A percentile compares a stretch with the other conserved stretches of the same genome.
phyloP scores from a whole-genome alignment of 371 early-diverging fungal species.

The Mucor saturninus region DNA sequence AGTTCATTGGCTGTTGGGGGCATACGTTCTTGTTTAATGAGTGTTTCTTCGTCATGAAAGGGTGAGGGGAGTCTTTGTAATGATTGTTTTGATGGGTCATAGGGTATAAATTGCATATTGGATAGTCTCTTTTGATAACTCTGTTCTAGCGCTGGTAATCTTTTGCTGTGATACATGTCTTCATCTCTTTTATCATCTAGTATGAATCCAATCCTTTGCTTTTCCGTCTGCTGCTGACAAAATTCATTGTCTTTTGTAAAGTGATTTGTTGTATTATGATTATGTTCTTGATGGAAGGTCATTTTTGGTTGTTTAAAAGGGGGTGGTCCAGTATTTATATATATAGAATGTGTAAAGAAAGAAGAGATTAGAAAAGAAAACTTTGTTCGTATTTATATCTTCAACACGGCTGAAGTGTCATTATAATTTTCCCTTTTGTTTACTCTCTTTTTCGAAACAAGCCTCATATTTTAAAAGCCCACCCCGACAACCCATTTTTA shows the following conservation, averaged over 20 bases:
- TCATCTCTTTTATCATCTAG: conserved; percentile 8
- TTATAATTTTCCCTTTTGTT: neutral
- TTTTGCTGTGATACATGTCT: neutral
- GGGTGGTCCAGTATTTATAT: neutral
- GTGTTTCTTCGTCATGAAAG: neutral
- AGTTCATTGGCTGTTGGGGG: conserved; percentile 18
- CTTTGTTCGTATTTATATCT: neutral
- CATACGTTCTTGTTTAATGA: conserved; percentile 4
- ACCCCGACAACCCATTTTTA: neutral
- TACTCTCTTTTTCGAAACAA: neutral
- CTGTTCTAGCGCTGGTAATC: neutral
- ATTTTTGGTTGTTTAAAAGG: neutral
- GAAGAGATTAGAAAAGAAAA: neutral
- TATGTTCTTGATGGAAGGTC: conserved; percentile 5
- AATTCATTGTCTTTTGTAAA: neutral
- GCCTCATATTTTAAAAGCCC: conserved; percentile 7
- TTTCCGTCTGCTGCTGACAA: neutral
- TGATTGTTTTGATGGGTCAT: conserved; percentile 3
- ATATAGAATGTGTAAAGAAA: neutral
- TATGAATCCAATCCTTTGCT: conserved; percentile 10
- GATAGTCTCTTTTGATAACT: neutral
- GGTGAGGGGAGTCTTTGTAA: conserved; percentile 11
- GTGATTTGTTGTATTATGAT: neutral
- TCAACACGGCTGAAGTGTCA: neutral
- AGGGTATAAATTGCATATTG: neutral